Evolutionary conservation across 2,329 filamentous ascomycete genomes (phyloP).

Genomic region (Scleromitrula shiraiana): DNA sequence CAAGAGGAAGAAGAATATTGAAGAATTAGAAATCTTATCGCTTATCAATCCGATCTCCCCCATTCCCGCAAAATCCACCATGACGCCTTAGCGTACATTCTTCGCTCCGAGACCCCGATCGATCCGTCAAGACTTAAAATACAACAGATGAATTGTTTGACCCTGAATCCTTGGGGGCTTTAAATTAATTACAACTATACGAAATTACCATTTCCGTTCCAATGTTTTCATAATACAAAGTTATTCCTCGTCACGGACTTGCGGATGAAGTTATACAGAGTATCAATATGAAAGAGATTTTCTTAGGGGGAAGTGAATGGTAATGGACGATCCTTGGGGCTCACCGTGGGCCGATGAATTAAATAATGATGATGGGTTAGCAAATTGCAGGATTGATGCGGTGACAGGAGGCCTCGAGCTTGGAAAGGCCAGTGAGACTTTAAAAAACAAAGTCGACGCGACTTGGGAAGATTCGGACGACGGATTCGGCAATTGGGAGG

Average conservation of each 20-base stretch:
- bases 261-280: slow-evolving; percentile 3
- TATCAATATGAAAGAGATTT: slow-evolving; percentile 26
- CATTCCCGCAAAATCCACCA: not conserved
- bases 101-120: slow-evolving; percentile 2
- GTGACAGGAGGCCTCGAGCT: slow-evolving; percentile 10
- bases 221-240: not conserved
- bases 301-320: slow-evolving; percentile 14
- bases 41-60: slow-evolving; percentile 24
- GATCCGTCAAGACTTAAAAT: too few species aligned
- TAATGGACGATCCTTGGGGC: slow-evolving; percentile 34
- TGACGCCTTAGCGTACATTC: slow-evolving; percentile 5
- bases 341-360: slow-evolving; percentile 32
- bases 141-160: slow-evolving; percentile 9
- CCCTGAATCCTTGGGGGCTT: slow-evolving; percentile 1
- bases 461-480: slow-evolving; percentile 23
- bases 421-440: slow-evolving; percentile 13
- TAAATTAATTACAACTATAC: not conserved
- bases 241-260: not conserved
- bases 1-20: not conserved
- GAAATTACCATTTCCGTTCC: not conserved
- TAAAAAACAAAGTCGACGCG: slow-evolving; percentile 18
- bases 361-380: not conserved
- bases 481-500: slow-evolving; percentile 24
- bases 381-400: not conserved
- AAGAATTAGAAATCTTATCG: slow-evolving; percentile 21